Percentiles rank a stretch among this genome's conserved stretches.
These are phyloP conservation scores for Claviceps arundinis DNA, from an alignment of 2,329 filamentous ascomycete species.

Conservation along the genomic window DNA sequence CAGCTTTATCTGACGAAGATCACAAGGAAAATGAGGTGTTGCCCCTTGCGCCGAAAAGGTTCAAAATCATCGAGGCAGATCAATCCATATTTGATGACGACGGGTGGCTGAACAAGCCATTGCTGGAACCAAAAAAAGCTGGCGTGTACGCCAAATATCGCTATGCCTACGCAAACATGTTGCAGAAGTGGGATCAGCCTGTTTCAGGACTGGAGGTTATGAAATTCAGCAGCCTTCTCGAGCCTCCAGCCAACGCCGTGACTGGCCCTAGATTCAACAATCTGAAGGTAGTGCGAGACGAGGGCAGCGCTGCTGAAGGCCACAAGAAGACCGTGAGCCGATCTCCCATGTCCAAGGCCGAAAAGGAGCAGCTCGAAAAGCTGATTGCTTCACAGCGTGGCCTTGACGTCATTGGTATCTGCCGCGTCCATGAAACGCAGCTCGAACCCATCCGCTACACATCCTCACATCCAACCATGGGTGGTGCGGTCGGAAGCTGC, in stretches of 20 bases:
- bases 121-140: conserved; percentile 39
- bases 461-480: conserved; percentile 23
- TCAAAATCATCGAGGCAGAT: conserved; percentile 43
- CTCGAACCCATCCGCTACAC: conserved; percentile 43
- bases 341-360: conserved; percentile 42
- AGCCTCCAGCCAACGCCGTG: conserved; percentile 22
- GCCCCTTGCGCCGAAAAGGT: conserved; percentile 35
- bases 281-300: conserved; percentile 25
- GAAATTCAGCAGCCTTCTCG: conserved; percentile 53
- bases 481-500: conserved; percentile 36
- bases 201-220: conserved; percentile 51
- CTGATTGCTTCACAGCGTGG: conserved; percentile 40
- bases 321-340: conserved; percentile 24
- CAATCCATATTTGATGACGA: conserved; percentile 56
- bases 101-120: conserved; percentile 46
- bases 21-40: conserved; percentile 30
- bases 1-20: conserved; percentile 43
- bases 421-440: conserved; percentile 47
- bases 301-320: conserved; percentile 19
- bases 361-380: conserved; percentile 37
- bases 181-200: conserved; percentile 53
- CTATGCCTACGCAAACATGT: conserved; percentile 53
- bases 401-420: conserved; percentile 50
- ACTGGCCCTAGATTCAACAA: conserved; percentile 22
- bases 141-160: conserved; percentile 46